Conservation (phyloP, 192 early-diverging fungal species). For the Chytriomyces sp. region DNA sequence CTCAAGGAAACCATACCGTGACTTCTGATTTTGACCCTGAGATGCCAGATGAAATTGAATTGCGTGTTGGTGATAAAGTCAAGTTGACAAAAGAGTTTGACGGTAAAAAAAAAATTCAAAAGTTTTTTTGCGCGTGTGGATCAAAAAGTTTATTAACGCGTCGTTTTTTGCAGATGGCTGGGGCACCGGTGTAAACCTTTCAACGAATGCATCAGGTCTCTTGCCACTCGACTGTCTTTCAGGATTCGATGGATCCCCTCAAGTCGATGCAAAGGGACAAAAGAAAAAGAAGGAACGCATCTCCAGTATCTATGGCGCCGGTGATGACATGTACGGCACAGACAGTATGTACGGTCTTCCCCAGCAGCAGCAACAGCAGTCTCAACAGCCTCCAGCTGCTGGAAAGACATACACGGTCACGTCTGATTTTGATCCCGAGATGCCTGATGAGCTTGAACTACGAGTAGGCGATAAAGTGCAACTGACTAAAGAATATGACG, state of each 20-base stretch:
- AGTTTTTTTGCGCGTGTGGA: background rate
- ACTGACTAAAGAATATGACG: conserved; percentile 18
- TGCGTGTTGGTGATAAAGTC: too few species aligned
- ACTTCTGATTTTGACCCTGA: background rate
- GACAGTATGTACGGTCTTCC: background rate
- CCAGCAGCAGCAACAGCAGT: background rate
- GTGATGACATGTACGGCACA: too few species aligned
- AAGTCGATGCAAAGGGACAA: conserved; percentile 20
- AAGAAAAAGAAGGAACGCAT: conserved; percentile 20
- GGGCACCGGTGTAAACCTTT: conserved; percentile 21
- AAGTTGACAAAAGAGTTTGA: background rate
- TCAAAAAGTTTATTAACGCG: too few species aligned
- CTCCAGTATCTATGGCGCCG: conserved; percentile 22
- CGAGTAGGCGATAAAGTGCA: conserved; percentile 25
- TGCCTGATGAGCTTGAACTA: conserved; percentile 35
- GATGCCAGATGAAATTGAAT: background rate
- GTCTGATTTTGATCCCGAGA: conserved; percentile 24
- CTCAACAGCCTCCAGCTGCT: background rate
- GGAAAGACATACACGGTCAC: conserved; percentile 6
- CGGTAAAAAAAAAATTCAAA: background rate
- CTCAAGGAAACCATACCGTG: background rate
- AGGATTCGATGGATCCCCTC: background rate
- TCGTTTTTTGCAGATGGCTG: conserved; percentile 20
- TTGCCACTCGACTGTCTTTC: conserved; percentile 20
- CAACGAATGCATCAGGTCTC: conserved; percentile 18